These are phyloP conservation scores for Globisporangium nodosum DNA, from an alignment of 352 stramenopile genomes.

Conservation along the genomic window DNA sequence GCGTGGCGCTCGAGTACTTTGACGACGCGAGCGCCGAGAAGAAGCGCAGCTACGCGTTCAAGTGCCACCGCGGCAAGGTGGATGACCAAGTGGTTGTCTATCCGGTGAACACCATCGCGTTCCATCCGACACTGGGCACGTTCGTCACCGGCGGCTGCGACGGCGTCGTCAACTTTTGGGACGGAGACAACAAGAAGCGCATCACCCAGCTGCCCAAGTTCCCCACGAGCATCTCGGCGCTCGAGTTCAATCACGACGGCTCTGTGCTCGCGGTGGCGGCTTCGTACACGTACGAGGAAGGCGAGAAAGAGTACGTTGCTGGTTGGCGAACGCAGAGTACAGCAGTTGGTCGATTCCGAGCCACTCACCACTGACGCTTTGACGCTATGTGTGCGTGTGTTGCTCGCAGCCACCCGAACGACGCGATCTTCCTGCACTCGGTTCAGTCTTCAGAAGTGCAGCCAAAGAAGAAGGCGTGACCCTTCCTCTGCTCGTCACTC, in stretches of 20 bases:
- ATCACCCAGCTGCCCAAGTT: constrained; percentile 81
- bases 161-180: constrained; percentile 91
- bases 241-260: constrained; percentile 94
- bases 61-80: constrained; percentile 93
- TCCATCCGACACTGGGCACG: constrained; percentile 92
- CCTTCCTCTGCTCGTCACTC: not conserved
- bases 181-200: constrained; percentile 95
- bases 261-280: constrained; percentile 91
- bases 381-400: constrained; percentile 5
- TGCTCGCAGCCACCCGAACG: constrained; percentile 78
- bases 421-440: constrained; percentile 91
- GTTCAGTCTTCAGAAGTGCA: constrained; percentile 87
- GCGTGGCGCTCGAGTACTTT: constrained; percentile 96
- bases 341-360: not conserved
- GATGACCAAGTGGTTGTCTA: constrained; percentile 87
- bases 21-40: constrained; percentile 38
- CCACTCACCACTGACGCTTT: not conserved
- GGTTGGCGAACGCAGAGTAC: not conserved
- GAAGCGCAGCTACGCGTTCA: constrained; percentile 95
- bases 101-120: constrained; percentile 95
- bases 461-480: constrained; percentile 54
- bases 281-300: constrained; percentile 98
- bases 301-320: constrained; percentile 89
- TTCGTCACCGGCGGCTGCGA: constrained; percentile 96
- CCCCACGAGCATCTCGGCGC: constrained; percentile 84